Evolutionary conservation across 2,329 filamentous ascomycete species (phyloP).

Genomic region (Seiridium unicorne): DNA sequence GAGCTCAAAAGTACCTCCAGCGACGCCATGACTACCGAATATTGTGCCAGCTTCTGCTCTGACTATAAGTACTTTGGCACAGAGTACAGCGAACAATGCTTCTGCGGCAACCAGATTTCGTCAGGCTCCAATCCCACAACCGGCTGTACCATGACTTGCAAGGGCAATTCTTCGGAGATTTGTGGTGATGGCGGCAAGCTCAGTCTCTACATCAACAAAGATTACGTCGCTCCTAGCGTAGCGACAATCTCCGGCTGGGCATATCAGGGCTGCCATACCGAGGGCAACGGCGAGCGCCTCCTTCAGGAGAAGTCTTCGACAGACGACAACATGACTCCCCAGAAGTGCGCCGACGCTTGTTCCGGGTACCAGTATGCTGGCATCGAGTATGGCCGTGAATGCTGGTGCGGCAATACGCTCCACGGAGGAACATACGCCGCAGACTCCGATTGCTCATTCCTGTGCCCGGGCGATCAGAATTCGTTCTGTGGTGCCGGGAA

Average conservation of each 20-base stretch:
- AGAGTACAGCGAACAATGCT: conserved; percentile 11
- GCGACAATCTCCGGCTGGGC: conserved; percentile 5
- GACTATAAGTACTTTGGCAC: conserved; percentile 11
- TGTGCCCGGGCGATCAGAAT: conserved; percentile 39
- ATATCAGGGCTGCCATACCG: conserved; percentile 42
- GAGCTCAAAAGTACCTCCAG: conserved; percentile 23
- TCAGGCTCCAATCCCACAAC: conserved; percentile 28
- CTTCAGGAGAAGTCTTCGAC: conserved; percentile 23
- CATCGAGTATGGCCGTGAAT: conserved; percentile 54
- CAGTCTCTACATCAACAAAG: conserved; percentile 31
- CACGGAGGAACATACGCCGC: conserved; percentile 26
- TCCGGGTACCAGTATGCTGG: conserved; percentile 50
- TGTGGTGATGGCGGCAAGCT: conserved; percentile 32
- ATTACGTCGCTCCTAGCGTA: conserved; percentile 8
- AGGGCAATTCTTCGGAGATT: conserved; percentile 25
- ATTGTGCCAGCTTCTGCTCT: conserved; percentile 7
- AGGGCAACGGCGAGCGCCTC: conserved; percentile 36
- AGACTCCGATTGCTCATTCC: conserved; percentile 35
- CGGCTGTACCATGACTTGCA: conserved; percentile 39
- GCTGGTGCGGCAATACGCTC: conserved; percentile 45
- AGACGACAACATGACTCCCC: conserved; percentile 48
- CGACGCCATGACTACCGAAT: conserved; percentile 37
- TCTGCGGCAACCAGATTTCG: conserved; percentile 29
- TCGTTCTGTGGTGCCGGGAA: conserved; percentile 39
- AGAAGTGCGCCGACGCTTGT: conserved; percentile 55